These are phyloP conservation scores for Talaromyces sp. DNA, from an alignment of 2,329 filamentous ascomycete species.

Conservation along the genomic window DNA sequence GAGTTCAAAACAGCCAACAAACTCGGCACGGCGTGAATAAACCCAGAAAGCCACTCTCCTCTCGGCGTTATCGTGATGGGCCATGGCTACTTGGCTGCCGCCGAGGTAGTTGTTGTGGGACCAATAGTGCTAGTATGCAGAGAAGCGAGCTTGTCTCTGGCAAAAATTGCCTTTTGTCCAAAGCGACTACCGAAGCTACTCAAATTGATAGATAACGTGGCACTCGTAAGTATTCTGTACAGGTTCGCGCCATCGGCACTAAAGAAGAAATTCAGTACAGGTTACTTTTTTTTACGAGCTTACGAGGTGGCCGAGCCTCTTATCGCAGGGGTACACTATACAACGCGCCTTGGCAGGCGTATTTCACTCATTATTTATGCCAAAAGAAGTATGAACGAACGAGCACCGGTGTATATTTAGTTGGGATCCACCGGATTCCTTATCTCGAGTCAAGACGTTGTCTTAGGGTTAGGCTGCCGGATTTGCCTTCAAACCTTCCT, in stretches of 20 bases:
- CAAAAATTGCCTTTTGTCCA: not conserved
- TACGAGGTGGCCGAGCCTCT: not conserved
- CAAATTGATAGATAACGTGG: conserved; percentile 6
- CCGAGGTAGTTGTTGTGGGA: not conserved
- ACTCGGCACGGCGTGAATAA: not conserved
- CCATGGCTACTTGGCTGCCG: not conserved
- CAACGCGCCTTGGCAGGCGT: not conserved
- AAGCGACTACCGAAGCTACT: not conserved
- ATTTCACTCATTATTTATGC: not conserved
- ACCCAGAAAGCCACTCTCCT: not conserved
- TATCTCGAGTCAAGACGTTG: not conserved
- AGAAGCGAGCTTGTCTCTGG: not conserved
- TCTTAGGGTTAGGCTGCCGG: not conserved
- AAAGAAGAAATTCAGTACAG: not conserved
- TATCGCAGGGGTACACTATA: not conserved
- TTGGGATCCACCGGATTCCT: not conserved
- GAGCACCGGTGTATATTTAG: not conserved
- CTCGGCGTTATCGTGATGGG: not conserved
- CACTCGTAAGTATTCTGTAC: not conserved
- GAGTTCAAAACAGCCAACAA: conserved; percentile 2
- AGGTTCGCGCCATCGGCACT: not conserved
- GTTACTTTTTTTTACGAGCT: not conserved
- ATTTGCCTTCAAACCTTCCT: not conserved
- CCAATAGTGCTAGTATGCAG: not conserved
- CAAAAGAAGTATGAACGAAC: not conserved